Evolutionary conservation across 139 green algal species (phyloP), one percentile per base, ranked within the genome.

Genomic region (Volvox reticuliferus): DNA sequence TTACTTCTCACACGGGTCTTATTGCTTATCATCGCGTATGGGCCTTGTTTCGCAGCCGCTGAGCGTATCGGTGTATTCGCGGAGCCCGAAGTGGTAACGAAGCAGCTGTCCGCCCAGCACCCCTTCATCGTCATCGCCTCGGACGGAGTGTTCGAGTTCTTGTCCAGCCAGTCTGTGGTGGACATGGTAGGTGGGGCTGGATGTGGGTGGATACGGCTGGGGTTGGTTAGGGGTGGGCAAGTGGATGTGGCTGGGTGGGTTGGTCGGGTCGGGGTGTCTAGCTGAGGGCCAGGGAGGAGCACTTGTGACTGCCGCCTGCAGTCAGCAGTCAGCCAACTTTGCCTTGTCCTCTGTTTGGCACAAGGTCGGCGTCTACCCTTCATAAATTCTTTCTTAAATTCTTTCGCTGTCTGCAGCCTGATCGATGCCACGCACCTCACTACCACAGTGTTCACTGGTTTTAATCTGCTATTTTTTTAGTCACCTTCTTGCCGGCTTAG

Each of bases 91-190:
- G 91, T 99, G 44, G 92, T 94, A 0, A 90, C 90, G 22, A 91
- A 94, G 69, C 81, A 95, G 68, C 89, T 99, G 26, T 93, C 88
- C 0, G 69, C 91, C 18, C 91, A 80, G n/a, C 91, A 97, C 65
- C 91, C 94, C 12, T 99, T 99, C 92, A 77, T 99, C 32, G 91
- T 99, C n/a, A 88, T 99, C 79, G 98, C 97, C 12, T 97, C 93
- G 1, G 98, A 99, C 92, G 98, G 98, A 85, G 95, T 99, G 28
- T 99, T 98, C 92, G 98, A 99, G 95, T 99, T 99, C 91, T 93
- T 99, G 73, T 93, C 95, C 68, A 97, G 89, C 50, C 97, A 99
- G 91, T 90, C 80, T 0, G 98, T 98, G n/a, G 95, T 99, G 14
- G 95, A 99, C 85, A 97, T 99, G 93, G 97, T 98, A 87, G 67